Base-by-base conservation (phyloP, 1,284 basidiomycete genomes). In the Meripilus lineatus region DNA sequence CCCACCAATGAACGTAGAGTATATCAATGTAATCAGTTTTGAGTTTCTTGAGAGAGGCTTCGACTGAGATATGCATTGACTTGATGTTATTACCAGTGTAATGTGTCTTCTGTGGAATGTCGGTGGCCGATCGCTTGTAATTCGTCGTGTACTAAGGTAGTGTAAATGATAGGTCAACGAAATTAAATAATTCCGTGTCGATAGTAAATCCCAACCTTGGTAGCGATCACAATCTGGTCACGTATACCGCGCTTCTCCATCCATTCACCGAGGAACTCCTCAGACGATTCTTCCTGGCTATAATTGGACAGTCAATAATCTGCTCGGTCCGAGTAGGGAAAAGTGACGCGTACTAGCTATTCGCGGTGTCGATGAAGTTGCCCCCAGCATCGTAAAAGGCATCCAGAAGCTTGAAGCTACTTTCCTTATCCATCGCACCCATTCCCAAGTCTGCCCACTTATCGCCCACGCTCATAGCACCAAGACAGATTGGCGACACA, bases 401-500 rank as follows among this genome's bases (percentile, higher is more conserved):
- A 28, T 57, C 55, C 20, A 55, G 50, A 15, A 52, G 42, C 39
- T 50, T 50, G 45, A 57, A 53, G 10, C 51, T 52, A n/a, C 44
- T 21, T 38, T 62, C 55, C 49, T 59, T 56, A 39, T 48, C 38
- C 51, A 52, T 58, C 20, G 38, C 37, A 2, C 54, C 55, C 45
- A 57, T 45, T 8, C 55, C 50, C 18, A 25, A 7, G 10, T 40
- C 20, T 3, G 42, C 32, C 69, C 69, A 71, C 35, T 66, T 63
- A 44, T 69, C 59, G 15, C 71, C 72, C 43, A 74, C 58, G 34
- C 61, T 66, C 72, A 74, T 74, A 11, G 65, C 70, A 11, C 74
- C 74, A 6, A 77, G 61, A 47, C 63, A 65, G n/a, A 77, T 57
- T 0, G 74, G 74, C 2, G 72, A 74, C 32, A 76, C 73, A 45